Evolutionary conservation across 768 basidiomycete species (phyloP).

Genomic region (Inosperma sp.): DNA sequence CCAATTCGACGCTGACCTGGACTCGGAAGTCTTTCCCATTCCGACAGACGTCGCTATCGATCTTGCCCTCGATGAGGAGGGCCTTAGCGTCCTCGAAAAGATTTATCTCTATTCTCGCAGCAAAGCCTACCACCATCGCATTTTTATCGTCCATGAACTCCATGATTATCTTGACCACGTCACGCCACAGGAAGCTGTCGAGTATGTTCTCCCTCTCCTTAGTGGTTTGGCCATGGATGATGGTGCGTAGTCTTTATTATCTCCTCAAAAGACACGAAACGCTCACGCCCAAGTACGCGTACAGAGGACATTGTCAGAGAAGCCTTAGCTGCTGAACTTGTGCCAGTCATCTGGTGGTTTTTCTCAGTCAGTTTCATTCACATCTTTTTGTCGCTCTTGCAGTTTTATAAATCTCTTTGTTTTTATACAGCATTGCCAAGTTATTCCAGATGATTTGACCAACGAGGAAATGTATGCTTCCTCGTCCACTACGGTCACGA

Average conservation of each 20-base stretch:
- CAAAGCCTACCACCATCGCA: constrained; percentile 54
- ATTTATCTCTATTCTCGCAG: constrained; percentile 88
- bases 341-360: constrained; percentile 91
- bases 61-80: constrained; percentile 64
- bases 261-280: too few species aligned
- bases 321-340: constrained; percentile 75
- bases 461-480: constrained; percentile 33
- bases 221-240: constrained; percentile 81
- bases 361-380: constrained; percentile 30
- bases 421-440: constrained; percentile 54
- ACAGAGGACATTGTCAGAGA: constrained; percentile 82
- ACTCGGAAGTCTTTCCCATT: constrained; percentile 34
- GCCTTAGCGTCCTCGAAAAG: constrained; percentile 79
- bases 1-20: constrained; percentile 18
- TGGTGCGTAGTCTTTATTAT: constrained; percentile 46
- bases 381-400: constrained; percentile 7
- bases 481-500: constrained; percentile 37
- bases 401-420: not conserved
- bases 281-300: too few species aligned
- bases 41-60: constrained; percentile 23
- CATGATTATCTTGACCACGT: constrained; percentile 74
- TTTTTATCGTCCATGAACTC: constrained; percentile 82
- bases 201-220: constrained; percentile 91
- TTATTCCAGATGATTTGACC: constrained; percentile 48
- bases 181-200: constrained; percentile 81